These are phyloP conservation scores for Backusella tarrabulga DNA, from an alignment of 192 early-diverging fungal species.

Conservation along the genomic window DNA sequence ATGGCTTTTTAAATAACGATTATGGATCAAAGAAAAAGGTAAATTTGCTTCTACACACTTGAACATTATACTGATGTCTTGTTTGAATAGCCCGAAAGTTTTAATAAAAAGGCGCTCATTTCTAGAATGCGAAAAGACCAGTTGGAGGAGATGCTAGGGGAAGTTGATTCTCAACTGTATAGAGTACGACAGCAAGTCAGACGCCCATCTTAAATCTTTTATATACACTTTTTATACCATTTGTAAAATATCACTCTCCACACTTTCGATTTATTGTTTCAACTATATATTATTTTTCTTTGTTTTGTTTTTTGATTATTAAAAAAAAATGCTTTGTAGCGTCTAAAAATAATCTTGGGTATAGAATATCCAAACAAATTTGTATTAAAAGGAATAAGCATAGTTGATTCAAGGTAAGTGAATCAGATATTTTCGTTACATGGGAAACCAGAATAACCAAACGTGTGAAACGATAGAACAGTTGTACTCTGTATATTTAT, in stretches of 20 bases:
- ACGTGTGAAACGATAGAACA: too few species aligned
- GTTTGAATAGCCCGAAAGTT: background rate
- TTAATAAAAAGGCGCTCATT: conserved; percentile 42
- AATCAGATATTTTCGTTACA: too few species aligned
- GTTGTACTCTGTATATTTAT: too few species aligned
- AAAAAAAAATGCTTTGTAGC: background rate
- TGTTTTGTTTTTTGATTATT: background rate
- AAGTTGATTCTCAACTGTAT: conserved; percentile 45
- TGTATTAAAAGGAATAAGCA: too few species aligned
- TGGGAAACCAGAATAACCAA: too few species aligned
- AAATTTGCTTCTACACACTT: background rate
- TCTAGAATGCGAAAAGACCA: conserved; percentile 46
- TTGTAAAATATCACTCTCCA: background rate
- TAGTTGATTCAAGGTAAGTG: too few species aligned
- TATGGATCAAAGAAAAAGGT: conserved; percentile 10
- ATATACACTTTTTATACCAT: background rate
- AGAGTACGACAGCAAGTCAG: conserved; percentile 47
- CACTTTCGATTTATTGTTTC: background rate
- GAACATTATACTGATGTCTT: too few species aligned
- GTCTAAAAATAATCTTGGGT: background rate
- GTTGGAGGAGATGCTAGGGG: conserved; percentile 48
- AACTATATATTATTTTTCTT: background rate
- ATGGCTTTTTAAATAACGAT: background rate
- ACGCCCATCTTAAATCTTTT: background rate
- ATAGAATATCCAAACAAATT: background rate